These are phyloP conservation scores for Hypoxylon rickii DNA, from an alignment of 495 filamentous ascomycete species.

Conservation along the genomic window DNA sequence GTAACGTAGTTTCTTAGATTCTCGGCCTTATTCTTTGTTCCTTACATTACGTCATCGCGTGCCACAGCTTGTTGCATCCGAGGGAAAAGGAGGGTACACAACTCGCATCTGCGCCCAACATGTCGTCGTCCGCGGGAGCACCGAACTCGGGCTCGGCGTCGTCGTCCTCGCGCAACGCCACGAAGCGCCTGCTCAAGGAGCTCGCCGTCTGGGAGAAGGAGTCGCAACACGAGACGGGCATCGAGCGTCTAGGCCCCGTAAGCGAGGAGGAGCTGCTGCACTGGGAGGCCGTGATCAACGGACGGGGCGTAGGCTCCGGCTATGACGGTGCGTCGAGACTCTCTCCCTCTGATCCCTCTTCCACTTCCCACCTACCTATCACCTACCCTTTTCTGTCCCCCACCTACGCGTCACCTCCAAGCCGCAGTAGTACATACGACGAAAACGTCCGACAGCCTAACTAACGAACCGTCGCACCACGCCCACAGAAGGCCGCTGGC, in stretches of 20 bases:
- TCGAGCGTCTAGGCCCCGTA: slow-evolving; percentile 68
- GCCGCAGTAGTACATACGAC: neutral
- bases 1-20: no score
- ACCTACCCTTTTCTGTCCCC: neutral
- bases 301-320: slow-evolving; percentile 60
- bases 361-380: neutral
- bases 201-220: slow-evolving; percentile 48
- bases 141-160: neutral
- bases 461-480: no score
- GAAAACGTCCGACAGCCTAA: neutral
- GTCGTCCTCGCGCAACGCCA: slow-evolving; percentile 39
- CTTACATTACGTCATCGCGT: no score
- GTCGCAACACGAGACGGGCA: slow-evolving; percentile 43
- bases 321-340: slow-evolving; percentile 66
- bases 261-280: slow-evolving; percentile 70
- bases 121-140: slow-evolving; percentile 4
- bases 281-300: slow-evolving; percentile 83
- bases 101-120: neutral
- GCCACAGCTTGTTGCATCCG: no score
- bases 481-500: slow-evolving; percentile 84
- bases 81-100: no score
- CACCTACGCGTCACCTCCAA: neutral
- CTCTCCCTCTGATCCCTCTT: neutral
- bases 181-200: slow-evolving; percentile 50
- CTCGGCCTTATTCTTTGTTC: no score